phyloP scores from a whole-genome alignment of 192 early-diverging fungal genomes.

The Entomortierella parvispora region DNA sequence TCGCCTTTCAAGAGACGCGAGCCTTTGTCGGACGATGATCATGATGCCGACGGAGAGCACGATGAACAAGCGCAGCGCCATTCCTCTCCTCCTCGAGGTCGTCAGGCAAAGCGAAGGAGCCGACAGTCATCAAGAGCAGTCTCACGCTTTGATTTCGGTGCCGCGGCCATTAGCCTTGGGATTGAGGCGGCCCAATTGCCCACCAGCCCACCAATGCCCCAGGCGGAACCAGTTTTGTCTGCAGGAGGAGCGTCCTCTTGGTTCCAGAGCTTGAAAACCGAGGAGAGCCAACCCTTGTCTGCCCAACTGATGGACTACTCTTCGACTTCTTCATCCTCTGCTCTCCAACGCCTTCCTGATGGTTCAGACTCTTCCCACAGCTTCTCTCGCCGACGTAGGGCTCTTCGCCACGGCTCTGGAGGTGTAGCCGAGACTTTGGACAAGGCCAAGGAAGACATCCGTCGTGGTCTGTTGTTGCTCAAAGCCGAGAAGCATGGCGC shows the following conservation, averaged over 20 bases:
- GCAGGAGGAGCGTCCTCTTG: conserved; percentile 40
- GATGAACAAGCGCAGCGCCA: conserved; percentile 19
- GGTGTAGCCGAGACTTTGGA: conserved; percentile 43
- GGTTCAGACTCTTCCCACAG: conserved; percentile 34
- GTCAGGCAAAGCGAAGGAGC: conserved; percentile 38
- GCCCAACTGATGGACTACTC: conserved; percentile 31
- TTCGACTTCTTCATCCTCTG: conserved; percentile 29
- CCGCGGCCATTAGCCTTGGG: conserved; percentile 1
- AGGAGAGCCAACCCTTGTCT: conserved; percentile 42
- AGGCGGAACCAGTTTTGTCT: conserved; percentile 37
- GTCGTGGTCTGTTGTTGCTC: conserved; percentile 45
- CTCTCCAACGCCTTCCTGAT: conserved; percentile 17
- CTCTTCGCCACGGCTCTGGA: conserved; percentile 31
- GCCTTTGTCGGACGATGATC: conserved; percentile 35
- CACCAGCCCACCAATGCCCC: conserved; percentile 34
- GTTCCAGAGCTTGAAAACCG: conserved; percentile 51
- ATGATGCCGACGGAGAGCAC: conserved; percentile 47
- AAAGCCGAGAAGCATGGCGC: conserved; percentile 53
- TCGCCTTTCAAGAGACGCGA: conserved; percentile 35
- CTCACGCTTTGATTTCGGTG: conserved; percentile 44
- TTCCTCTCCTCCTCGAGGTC: conserved; percentile 17
- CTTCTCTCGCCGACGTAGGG: conserved; percentile 48
- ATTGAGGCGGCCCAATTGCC: conserved; percentile 30
- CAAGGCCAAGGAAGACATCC: conserved; percentile 57
- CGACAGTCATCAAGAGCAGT: conserved; percentile 30